Conservation (phyloP, 2,329 filamentous ascomycete species). For the Fusarium austroafricanum region DNA sequence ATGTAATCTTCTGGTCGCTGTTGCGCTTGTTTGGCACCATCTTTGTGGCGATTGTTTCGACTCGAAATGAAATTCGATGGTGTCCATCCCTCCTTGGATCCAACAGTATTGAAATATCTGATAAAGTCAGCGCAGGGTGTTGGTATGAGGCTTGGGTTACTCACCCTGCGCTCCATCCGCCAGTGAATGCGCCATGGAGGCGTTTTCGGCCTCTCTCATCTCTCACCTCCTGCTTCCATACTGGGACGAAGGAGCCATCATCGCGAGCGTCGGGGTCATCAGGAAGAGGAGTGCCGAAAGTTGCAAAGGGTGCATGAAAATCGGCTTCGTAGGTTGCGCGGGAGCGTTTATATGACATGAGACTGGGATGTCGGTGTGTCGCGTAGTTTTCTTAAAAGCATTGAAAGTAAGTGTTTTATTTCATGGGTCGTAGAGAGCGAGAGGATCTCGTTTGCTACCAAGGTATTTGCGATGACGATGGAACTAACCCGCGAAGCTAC, state of each 20-base stretch:
- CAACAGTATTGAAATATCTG: constrained; percentile 97
- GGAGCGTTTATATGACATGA: constrained; percentile 84
- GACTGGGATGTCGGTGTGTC: constrained; percentile 17
- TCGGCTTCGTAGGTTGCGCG: constrained; percentile 83
- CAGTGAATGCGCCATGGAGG: constrained; percentile 95
- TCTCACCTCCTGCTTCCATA: constrained; percentile 99
- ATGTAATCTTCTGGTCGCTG: constrained; percentile 90
- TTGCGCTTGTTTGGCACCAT: constrained; percentile 69
- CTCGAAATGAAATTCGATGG: constrained; percentile 94
- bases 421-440: constrained; percentile 1
- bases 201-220: constrained; percentile 92
- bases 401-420: constrained; percentile 7
- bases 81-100: constrained; percentile 98
- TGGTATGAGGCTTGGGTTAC: constrained; percentile 44
- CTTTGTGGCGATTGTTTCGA: constrained; percentile 79
- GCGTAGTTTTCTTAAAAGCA: constrained; percentile 21
- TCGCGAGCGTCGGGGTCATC: constrained; percentile 83
- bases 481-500: constrained; percentile 16
- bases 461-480: constrained; percentile 11
- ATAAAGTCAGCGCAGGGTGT: constrained; percentile 21
- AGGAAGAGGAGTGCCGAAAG: constrained; percentile 88
- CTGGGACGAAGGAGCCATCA: constrained; percentile 89
- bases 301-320: constrained; percentile 76
- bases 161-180: constrained; percentile 95
- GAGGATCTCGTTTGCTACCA: neutral